A percentile compares a stretch with the other conserved stretches of the same genome.
Conservation (phyloP, 2,329 filamentous ascomycete species). For the Akanthomyces dipterigenus region DNA sequence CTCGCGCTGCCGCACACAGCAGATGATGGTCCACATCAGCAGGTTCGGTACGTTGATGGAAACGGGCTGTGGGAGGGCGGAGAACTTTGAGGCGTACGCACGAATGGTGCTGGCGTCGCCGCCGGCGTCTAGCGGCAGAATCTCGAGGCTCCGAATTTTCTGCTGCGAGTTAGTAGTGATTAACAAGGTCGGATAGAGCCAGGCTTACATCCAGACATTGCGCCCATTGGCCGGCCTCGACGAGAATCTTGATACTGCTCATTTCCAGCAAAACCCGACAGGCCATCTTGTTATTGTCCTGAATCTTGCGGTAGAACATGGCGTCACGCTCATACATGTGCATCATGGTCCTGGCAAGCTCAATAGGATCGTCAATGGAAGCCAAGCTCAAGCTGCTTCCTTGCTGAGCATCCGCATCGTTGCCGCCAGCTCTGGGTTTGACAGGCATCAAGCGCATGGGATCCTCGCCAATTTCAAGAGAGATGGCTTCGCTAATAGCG, state of each 20-base stretch:
- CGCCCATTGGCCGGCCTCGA: slow-evolving; percentile 50
- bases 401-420: slow-evolving; percentile 32
- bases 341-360: slow-evolving; percentile 56
- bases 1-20: slow-evolving; percentile 73
- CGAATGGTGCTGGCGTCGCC: slow-evolving; percentile 77
- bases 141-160: slow-evolving; percentile 67
- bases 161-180: slow-evolving; percentile 27
- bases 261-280: slow-evolving; percentile 53
- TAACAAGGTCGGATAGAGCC: slow-evolving; percentile 7
- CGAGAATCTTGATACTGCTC: slow-evolving; percentile 52
- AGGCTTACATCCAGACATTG: slow-evolving; percentile 51
- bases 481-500: slow-evolving; percentile 81
- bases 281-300: slow-evolving; percentile 49
- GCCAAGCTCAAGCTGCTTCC: slow-evolving; percentile 55
- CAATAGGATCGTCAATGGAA: slow-evolving; percentile 53
- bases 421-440: slow-evolving; percentile 56
- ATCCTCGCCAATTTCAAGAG: slow-evolving; percentile 77
- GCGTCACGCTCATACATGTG: slow-evolving; percentile 54
- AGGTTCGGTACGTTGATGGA: slow-evolving; percentile 85
- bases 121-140: slow-evolving; percentile 70
- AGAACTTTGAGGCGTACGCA: slow-evolving; percentile 72
- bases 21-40: slow-evolving; percentile 87
- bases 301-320: slow-evolving; percentile 54
- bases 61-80: slow-evolving; percentile 69
- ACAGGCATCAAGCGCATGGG: slow-evolving; percentile 72